Percentiles rank a stretch among this genome's conserved stretches.
These are phyloP conservation scores for Lachnum nothofagi DNA, from an alignment of 2,329 filamentous ascomycete genomes.

Conservation along the genomic window DNA sequence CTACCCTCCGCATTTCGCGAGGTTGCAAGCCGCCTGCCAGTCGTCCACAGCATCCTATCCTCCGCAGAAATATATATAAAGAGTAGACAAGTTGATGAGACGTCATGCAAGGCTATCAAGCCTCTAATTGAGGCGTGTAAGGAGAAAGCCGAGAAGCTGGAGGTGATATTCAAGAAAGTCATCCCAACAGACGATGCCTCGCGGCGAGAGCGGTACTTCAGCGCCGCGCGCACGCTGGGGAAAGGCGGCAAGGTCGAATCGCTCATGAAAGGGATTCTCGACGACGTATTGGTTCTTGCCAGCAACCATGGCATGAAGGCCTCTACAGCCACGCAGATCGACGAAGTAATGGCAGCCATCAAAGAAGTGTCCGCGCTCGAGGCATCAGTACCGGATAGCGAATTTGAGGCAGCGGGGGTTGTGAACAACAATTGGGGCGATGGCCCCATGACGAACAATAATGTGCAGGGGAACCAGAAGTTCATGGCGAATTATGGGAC, in stretches of 20 bases:
- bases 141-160: slow-evolving; percentile 21
- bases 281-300: slow-evolving; percentile 26
- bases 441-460: too few relatives aligned
- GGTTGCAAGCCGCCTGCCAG: slow-evolving; percentile 24
- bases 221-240: slow-evolving; percentile 19
- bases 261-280: slow-evolving; percentile 29
- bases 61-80: slow-evolving; percentile 11
- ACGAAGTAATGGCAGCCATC: slow-evolving; percentile 13
- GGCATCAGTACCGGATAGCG: slow-evolving; percentile 4
- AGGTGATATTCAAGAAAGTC: slow-evolving; percentile 22
- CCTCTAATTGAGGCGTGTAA: slow-evolving; percentile 21
- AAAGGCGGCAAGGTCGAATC: slow-evolving; percentile 26
- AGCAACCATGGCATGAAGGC: slow-evolving; percentile 10
- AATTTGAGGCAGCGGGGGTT: too few relatives aligned
- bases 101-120: slow-evolving; percentile 12
- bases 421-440: too few relatives aligned
- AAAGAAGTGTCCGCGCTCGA: slow-evolving; percentile 2
- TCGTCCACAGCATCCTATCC: slow-evolving; percentile 23
- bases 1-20: slow-evolving; percentile 28
- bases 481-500: too few relatives aligned
- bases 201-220: slow-evolving; percentile 18
- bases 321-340: slow-evolving; percentile 2
- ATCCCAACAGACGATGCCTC: slow-evolving; percentile 17
- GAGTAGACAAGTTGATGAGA: slow-evolving; percentile 1
- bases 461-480: too few relatives aligned